Conservation (phyloP, 75 land plant genomes). For the Pinus albicaulis region DNA sequence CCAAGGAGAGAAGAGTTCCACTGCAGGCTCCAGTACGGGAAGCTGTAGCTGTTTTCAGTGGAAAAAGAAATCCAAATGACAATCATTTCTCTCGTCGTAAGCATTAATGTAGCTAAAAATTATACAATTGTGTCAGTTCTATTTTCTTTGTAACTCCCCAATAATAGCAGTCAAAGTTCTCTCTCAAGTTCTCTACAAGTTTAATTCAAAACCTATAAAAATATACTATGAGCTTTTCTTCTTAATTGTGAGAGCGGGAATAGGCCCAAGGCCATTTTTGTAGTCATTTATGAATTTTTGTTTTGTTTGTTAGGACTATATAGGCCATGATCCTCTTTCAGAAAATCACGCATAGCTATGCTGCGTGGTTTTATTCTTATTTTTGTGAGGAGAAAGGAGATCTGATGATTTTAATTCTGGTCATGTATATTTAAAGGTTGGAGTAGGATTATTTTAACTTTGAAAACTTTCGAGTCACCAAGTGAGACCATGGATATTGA, state of each 20-base stretch:
- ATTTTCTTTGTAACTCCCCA: not conserved
- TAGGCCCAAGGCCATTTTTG: too few relatives aligned
- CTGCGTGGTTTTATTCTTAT: not conserved
- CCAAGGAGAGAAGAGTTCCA: constrained; percentile 39
- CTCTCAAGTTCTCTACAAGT: not conserved
- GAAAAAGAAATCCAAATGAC: constrained; percentile 92
- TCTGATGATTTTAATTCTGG: too few relatives aligned
- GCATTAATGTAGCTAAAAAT: not conserved
- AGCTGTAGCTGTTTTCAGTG: constrained; percentile 71
- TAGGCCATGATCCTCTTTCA: not conserved
- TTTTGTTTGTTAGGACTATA: not conserved
- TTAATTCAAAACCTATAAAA: not conserved
- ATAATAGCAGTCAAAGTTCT: not conserved
- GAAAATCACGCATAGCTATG: not conserved
- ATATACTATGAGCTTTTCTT: not conserved
- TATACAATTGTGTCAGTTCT: not conserved
- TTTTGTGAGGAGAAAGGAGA: too few relatives aligned
- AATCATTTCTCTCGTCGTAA: constrained; percentile 50
- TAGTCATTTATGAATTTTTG: not conserved
- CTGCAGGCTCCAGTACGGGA: constrained; percentile 60
- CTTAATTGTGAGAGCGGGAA: not conserved
- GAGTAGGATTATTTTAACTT: too few relatives aligned
- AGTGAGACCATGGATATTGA: too few relatives aligned
- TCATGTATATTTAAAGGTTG: too few relatives aligned
- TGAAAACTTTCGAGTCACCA: too few relatives aligned